Evolutionary conservation across 1,139 yeast species (phyloP), one percentile per base, ranked within the genome.

Genomic region (Kodamaea sp.): DNA sequence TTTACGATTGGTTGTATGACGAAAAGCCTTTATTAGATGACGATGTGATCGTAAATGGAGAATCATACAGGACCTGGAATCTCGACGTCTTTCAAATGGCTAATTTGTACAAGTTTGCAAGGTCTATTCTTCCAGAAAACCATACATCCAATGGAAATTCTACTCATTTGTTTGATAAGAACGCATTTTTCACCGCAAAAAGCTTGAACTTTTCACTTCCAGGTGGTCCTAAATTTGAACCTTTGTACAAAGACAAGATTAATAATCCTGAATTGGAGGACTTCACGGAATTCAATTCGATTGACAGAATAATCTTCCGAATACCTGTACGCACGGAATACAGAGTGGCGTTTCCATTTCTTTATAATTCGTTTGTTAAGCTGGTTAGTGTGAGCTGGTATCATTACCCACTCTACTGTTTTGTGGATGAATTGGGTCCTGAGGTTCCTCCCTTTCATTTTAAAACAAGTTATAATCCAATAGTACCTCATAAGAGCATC

Each of bases 161-260:
- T 3, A 14, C 31, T 7, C 45, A 84, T 50, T 61, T 88, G 25
- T 92, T 89, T 56, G 89, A 89, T 48, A 79, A 76, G 39, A 73
- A 82, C 37, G 72, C 96, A 0, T 85, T 92, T 44, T 78, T 83
- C 55, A 89, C 97, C 0, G 95, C 97, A 1, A 92, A 92, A 51
- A 92, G 95, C 6, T 69, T 94, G 39, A 89, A 89, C 51, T 73
- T 82, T 34, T 83, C 95, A 1, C 70, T 92, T 25, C 97, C 97
- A 0, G 96, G 96, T 3, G 99, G 98, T 0, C 98, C 99, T 4
- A 87, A 83, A 53, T 92, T 90, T 58, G 97, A 90, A 59, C 96
- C 96, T 0, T 60, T 90, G n/a, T 80, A 70, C 59, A 80, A 81
- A 39, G 84, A 82, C 36, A 57, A 59, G 21, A 66, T 69, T 22